Evolutionary conservation across 257 asterid genomes (phyloP), one percentile per base, ranked within the genome.

Genomic region (Anisodus acutangulus): DNA sequence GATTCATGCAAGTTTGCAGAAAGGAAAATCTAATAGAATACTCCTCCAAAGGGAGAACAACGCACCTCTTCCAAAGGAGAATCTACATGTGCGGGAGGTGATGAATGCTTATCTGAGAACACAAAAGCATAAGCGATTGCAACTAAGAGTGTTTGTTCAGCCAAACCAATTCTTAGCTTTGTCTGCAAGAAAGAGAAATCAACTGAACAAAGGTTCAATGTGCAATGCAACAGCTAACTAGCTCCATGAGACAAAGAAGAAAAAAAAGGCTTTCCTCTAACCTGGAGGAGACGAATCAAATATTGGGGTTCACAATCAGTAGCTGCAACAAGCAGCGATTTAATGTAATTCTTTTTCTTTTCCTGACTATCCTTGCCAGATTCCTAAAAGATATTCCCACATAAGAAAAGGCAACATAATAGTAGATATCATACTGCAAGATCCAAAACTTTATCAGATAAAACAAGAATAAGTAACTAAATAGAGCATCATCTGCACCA

Each of bases 231-330:
- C 70, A 84, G 79, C 62, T 66, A 82, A 69, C 26, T 85, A 37
- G 64, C 51, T 67, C 85, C 19, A 83, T 67, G 15, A 83, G 72
- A 68, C 8, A 72, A 47, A 22, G 26, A 10, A 11, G 6, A 49
- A 74, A 41, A 39, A 74, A 6, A 66, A 70, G 45, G 43, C 67
- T 68, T 6, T 51, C 63, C 81, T 45, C 81, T 83, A 79, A 97
- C 98, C 97, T 97, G 98, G 88, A 97, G 98, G 83, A 95, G 90
- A 85, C 99, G 97, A 87, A 95, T 94, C 93, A 97, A 87, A 90
- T 92, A 97, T 78, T 90, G 97, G 87, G 98, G 98, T 91, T 97
- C 99, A 88, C 98, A 93, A 89, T 95, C 98, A 85, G 94, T 93
- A 58, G 99, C 98, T 58, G 98, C 99, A 84, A 95, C 98, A 60